Conservation (phyloP, 169 alveolate species). For the Eimeria mitis region DNA sequence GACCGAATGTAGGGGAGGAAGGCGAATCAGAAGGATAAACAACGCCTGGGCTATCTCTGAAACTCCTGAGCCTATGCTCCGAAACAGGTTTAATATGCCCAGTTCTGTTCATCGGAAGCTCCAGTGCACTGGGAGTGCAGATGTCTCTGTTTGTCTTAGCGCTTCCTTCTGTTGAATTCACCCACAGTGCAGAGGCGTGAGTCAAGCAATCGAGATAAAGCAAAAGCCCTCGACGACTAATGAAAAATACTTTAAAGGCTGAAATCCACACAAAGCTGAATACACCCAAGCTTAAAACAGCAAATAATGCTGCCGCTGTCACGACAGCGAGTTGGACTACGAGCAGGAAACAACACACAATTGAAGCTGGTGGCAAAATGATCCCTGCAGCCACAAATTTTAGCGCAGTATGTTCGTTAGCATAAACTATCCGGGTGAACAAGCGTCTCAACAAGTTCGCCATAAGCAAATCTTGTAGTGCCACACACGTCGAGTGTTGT, state of each 20-base stretch:
- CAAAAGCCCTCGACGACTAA: conserved; percentile 26
- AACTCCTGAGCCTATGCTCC: background rate
- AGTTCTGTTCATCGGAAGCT: background rate
- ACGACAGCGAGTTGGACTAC: conserved; percentile 22
- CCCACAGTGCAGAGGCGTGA: conserved; percentile 9
- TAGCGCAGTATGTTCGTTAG: background rate
- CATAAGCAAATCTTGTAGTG: background rate
- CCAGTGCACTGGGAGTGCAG: background rate
- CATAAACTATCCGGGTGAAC: background rate
- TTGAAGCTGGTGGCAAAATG: conserved; percentile 56
- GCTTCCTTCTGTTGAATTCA: background rate
- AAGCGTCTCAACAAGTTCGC: conserved; percentile 1
- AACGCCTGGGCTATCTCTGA: background rate
- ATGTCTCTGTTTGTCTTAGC: background rate
- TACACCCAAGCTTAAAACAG: conserved; percentile 7
- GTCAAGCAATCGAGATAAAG: conserved; percentile 37
- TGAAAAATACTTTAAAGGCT: background rate
- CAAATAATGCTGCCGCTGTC: conserved; percentile 9
- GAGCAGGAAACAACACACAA: conserved; percentile 11
- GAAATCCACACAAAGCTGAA: background rate
- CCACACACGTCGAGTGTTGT: background rate
- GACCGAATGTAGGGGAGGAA: background rate
- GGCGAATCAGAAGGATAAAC: background rate
- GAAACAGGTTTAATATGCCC: background rate
- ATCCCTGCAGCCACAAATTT: conserved; percentile 22